These are phyloP conservation scores for Limnanthes douglasii DNA, from an alignment of 345 rosid genomes.

Conservation along the genomic window DNA sequence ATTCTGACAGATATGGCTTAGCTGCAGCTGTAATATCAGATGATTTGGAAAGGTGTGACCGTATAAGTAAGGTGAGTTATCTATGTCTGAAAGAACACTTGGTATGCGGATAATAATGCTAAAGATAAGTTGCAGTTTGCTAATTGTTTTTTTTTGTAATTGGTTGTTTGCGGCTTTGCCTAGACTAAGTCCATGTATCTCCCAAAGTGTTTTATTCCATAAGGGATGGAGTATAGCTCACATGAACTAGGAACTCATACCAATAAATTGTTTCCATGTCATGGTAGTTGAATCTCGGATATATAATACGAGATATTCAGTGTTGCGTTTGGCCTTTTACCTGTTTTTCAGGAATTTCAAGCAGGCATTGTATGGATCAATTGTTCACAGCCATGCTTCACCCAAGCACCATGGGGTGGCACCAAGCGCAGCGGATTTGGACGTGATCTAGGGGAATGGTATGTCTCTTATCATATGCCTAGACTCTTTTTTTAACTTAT, in stretches of 20 bases:
- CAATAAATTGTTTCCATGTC: too few relatives aligned
- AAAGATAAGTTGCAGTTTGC: too few relatives aligned
- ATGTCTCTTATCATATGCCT: constrained; percentile 10
- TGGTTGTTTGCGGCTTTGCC: too few relatives aligned
- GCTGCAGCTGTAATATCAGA: constrained; percentile 91
- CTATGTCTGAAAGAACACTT: too few relatives aligned
- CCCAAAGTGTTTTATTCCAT: too few relatives aligned
- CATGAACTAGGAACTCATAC: too few relatives aligned
- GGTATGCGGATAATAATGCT: too few relatives aligned
- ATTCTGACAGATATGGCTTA: constrained; percentile 48
- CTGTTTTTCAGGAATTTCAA: constrained; percentile 44
- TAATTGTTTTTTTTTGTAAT: too few relatives aligned
- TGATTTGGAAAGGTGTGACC: constrained; percentile 80
- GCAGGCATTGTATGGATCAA: constrained; percentile 89
- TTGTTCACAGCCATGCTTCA: constrained; percentile 96
- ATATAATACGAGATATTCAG: too few relatives aligned
- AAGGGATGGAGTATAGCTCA: too few relatives aligned
- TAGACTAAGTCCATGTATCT: too few relatives aligned
- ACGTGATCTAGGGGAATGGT: constrained; percentile 94
- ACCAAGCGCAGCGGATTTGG: constrained; percentile 91
- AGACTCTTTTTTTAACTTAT: neutral
- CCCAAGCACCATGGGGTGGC: constrained; percentile 98
- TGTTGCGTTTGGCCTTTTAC: neutral
- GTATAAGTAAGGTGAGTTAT: constrained; percentile 74
- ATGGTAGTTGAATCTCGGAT: too few relatives aligned